Percentiles rank a stretch among this genome's conserved stretches.
Conservation (phyloP, 441 rosid species). For the Cnidoscolus chayamansa region DNA sequence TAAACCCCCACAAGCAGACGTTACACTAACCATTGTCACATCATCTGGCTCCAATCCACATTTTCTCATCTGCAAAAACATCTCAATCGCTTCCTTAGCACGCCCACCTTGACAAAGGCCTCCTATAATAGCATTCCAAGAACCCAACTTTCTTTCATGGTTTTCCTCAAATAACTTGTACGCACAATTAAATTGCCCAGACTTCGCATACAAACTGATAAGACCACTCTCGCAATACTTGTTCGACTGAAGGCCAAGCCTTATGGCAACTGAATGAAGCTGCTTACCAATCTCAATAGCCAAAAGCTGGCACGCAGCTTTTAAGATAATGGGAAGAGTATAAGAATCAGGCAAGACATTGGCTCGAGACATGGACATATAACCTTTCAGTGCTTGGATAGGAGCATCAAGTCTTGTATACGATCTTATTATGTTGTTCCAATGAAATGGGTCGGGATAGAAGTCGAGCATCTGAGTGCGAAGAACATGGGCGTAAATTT, state of each 20-base stretch:
- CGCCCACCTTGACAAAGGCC: slow-evolving; percentile 61
- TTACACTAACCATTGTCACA: slow-evolving; percentile 70
- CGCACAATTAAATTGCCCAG: slow-evolving; percentile 49
- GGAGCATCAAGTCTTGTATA: slow-evolving; percentile 57
- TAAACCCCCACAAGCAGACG: slow-evolving; percentile 69
- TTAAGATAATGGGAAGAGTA: slow-evolving; percentile 57
- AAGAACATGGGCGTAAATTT: slow-evolving; percentile 41
- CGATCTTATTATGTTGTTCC: slow-evolving; percentile 68
- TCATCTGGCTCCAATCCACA: slow-evolving; percentile 64
- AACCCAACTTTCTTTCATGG: slow-evolving; percentile 63
- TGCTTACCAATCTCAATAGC: slow-evolving; percentile 47
- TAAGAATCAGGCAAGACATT: slow-evolving; percentile 57
- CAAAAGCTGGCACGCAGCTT: slow-evolving; percentile 48
- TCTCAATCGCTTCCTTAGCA: slow-evolving; percentile 47
- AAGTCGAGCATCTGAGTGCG: slow-evolving; percentile 35
- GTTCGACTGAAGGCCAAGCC: slow-evolving; percentile 46
- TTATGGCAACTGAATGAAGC: slow-evolving; percentile 57
- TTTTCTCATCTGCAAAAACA: slow-evolving; percentile 58
- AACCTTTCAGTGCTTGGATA: slow-evolving; percentile 39
- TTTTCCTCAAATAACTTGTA: slow-evolving; percentile 67
- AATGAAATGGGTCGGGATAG: slow-evolving; percentile 30
- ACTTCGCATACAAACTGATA: slow-evolving; percentile 44
- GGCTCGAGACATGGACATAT: slow-evolving; percentile 49
- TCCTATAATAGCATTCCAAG: slow-evolving; percentile 75
- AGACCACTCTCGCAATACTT: slow-evolving; percentile 83